Percentiles rank a stretch among this genome's conserved stretches.
These are phyloP conservation scores for Isabelozyma pseudorhagii DNA, from an alignment of 805 yeast species.

Conservation along the genomic window DNA sequence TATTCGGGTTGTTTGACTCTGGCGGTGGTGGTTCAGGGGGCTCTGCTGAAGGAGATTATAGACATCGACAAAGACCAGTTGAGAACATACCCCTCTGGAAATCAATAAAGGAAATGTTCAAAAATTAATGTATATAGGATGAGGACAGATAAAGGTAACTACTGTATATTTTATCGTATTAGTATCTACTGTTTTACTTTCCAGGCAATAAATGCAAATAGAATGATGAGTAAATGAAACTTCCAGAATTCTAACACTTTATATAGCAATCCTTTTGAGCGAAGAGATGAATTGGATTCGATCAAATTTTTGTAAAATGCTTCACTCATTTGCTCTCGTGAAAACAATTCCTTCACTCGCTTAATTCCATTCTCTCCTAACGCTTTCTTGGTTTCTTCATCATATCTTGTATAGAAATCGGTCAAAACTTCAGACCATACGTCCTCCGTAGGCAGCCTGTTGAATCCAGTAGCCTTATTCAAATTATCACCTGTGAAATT, in stretches of 20 bases:
- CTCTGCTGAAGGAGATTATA: background rate
- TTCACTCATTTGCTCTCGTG: constrained; percentile 43
- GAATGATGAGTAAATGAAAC: constrained; percentile 4
- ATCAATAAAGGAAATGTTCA: constrained; percentile 26
- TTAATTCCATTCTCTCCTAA: constrained; percentile 34
- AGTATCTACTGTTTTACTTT: background rate
- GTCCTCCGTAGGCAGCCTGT: constrained; percentile 43
- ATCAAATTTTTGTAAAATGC: constrained; percentile 19
- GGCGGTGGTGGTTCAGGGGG: constrained; percentile 5
- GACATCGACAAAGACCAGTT: constrained; percentile 11
- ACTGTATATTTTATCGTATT: too few relatives aligned
- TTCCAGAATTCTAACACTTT: constrained; percentile 9
- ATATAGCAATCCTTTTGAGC: constrained; percentile 10
- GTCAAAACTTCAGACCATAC: constrained; percentile 55
- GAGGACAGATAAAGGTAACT: too few relatives aligned
- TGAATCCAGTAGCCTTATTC: constrained; percentile 60
- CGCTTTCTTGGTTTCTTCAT: constrained; percentile 10
- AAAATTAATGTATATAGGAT: constrained; percentile 1
- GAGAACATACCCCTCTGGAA: constrained; percentile 24
- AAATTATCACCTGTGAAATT: constrained; percentile 23
- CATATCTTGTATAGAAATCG: constrained; percentile 28
- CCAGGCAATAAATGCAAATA: constrained; percentile 6
- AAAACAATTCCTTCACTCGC: constrained; percentile 38
- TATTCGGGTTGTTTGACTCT: constrained; percentile 5
- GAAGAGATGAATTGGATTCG: background rate